A percentile compares a stretch with the other conserved stretches of the same genome.
phyloP scores from a whole-genome alignment of 1,284 basidiomycete genomes.

The Cryptococcus depauperatus region DNA sequence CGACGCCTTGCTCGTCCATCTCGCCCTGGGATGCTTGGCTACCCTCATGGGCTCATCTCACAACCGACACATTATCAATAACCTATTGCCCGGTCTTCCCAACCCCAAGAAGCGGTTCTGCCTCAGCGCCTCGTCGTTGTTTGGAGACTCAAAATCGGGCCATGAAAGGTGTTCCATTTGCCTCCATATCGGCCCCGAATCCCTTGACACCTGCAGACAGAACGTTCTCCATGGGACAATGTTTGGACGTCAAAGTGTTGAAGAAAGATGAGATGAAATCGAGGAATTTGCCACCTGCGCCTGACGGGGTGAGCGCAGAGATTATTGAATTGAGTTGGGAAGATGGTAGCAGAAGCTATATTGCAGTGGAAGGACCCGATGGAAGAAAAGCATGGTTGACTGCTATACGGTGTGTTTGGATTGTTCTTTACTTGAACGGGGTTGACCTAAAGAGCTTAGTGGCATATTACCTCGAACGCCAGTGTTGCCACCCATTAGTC shows the following conservation, averaged over 20 bases:
- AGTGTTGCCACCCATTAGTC: conserved; percentile 4
- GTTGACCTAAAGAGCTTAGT: background rate
- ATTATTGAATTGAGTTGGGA: conserved; percentile 36
- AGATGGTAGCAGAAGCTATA: conserved; percentile 33
- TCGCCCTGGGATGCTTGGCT: conserved; percentile 38
- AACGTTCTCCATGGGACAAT: conserved; percentile 30
- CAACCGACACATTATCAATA: conserved; percentile 17
- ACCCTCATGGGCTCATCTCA: conserved; percentile 30
- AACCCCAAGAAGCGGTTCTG: conserved; percentile 15
- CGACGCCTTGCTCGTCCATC: conserved; percentile 28
- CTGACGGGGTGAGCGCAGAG: conserved; percentile 34
- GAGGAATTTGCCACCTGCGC: conserved; percentile 28
- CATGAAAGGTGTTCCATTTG: conserved; percentile 22
- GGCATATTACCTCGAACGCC: conserved; percentile 1
- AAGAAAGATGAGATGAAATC: conserved; percentile 32
- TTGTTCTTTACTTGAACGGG: too few species aligned
- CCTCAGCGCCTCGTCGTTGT: conserved; percentile 6
- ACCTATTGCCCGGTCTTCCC: conserved; percentile 31
- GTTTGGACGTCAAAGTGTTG: conserved; percentile 35
- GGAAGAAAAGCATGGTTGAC: conserved; percentile 38
- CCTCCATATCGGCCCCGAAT: conserved; percentile 21
- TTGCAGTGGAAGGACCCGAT: conserved; percentile 37
- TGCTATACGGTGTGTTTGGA: conserved; percentile 34
- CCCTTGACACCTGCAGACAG: conserved; percentile 15
- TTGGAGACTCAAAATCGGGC: conserved; percentile 17